Evolutionary conservation across 164 flowering plant species (phyloP), one percentile per base, ranked within the genome.

Genomic region (Echeveria elegans): DNA sequence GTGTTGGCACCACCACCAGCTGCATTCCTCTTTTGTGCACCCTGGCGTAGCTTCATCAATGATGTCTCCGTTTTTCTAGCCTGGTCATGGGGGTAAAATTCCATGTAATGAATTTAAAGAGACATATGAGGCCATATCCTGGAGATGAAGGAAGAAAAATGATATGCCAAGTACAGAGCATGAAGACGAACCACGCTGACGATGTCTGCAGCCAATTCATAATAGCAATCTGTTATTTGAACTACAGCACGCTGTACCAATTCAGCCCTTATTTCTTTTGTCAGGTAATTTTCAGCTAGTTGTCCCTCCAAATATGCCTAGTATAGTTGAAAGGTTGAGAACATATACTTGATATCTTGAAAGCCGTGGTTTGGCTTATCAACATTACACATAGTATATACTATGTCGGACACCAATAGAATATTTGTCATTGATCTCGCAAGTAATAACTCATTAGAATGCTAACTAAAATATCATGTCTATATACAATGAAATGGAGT

Each of bases 51-150:
- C 69, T 80, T 88, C 76, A 77, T 86, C 50, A 94, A 86, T 15
- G 99, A 94, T 31, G 87, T 79, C 75, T 89, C 97, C 1, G 93
- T 88, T 76, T 76, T 91, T 76, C 90, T 81, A 26, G 95, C 85
- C 97, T 90, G 80, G 11, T 32, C 47, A 82, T 53, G 24, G 68
- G 31, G 21, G 48, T 16, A 12, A 34, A 60, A 65, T 69, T 16
- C 59, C 14, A 59, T 23, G 18, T 15, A 30, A 63, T 14, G 8
- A 40, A 5, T 24, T 19, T 12, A 21, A 19, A 19, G 19, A 63
- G 18, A 43, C 5, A 30, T n/a, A n/a, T 11, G 48, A 30, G n/a
- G 24, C 1, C 21, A 40, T 30, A 38, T 10, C 32, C 28, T 12
- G 65, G 10, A 30, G 36, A 2, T 21, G 11, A 36, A 11, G 32